Base-by-base conservation (phyloP, 2,329 filamentous ascomycete species). In the Aspergillus fischeri region DNA sequence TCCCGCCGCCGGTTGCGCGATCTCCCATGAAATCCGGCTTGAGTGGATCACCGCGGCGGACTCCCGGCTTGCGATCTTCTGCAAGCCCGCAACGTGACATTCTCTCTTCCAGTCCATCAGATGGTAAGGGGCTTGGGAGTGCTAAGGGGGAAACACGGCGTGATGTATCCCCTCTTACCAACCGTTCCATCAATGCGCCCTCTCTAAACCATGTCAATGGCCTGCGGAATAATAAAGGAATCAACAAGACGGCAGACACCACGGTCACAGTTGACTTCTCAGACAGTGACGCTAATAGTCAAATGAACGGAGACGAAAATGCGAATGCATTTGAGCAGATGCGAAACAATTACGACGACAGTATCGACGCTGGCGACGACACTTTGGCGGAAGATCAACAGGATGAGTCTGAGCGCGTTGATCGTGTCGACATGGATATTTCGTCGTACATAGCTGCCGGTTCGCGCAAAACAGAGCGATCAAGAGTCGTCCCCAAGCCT, bases 1-100 rank as follows among this genome's bases (percentile, higher is more conserved):
- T 77, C 3, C 76, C 72, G 14, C 72, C 72, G 10, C 73, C 76
- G 10, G 69, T 75, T 53, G 75, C 76, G 9, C 73, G 75, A 54
- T 80, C 78, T 21, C 78, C 78, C 2, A 72, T 75, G 51, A 81
- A 80, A 65, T 73, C 73, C 21, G 70, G 73, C 27, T 63, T 78
- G 53, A 72, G 70, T 51, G 75, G 76, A 6, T 75, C 75, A 45
- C 74, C 77, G 3, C 74, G 76, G 48, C 70, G 75, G 57, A 77
- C 76, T 4, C 72, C 74, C 3, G 72, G 69, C 25, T 57, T 78
- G 54, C 72, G 72, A 60, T 77, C 76, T n/a, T 77, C 76, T 4
- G 73, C 75, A 47, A 70, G 72, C 32, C 69, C 67, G 17, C 69
- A 71, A 21, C 69, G 68, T 56, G 68, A 70, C 25, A 54, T 65